Evolutionary conservation across 345 rosid genomes (phyloP), one percentile per base, ranked within the genome.

Genomic region (Populus ilicifolia): DNA sequence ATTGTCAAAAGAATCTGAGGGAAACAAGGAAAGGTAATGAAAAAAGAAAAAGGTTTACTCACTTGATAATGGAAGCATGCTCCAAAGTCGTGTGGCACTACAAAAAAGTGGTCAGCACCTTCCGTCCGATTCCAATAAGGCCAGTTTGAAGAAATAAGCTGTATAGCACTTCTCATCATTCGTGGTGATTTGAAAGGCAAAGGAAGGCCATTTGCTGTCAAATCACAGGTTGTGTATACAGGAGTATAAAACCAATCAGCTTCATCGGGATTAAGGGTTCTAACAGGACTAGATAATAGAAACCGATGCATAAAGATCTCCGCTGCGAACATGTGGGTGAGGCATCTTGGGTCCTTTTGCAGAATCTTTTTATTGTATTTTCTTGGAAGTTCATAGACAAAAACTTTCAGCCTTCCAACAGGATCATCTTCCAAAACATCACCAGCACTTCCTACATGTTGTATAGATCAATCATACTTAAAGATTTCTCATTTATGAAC

Each of bases 201-300:
- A 54, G 84, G 84, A n/a, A 82, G 79, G 81, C 85, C 82, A 78
- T 71, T 82, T 21, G 85, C 68, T 33, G 80, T 82, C 81, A 82
- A 75, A 68, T 82, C 85, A 46, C 85, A 82, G 21, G 85, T 82
- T 46, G 79, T 75, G 59, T 75, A 82, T n/a, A 82, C 81, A 33
- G 82, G 85, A 14, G 82, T 78, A 67, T 82, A 82, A 68, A 82
- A 82, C 85, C 85, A 82, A 75, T 82, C 85, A 33, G 79, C 85
- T 67, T 82, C 82, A 38, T 75, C 54, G 14, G 82, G 85, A 59
- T 82, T 78, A 25, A 82, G 82, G 1, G 80, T 82, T 44, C 85
- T 69, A 46, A 82, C 82, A 33, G 82, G 77, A 65, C 85, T 82
- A 46, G 85, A 82, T 69, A 78, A 67, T 20, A 82, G 82, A 61